Percentiles rank a stretch among this genome's conserved stretches.
phyloP scores from a whole-genome alignment of 108 stramenopile species.

The Hondaea fermentalgiana region DNA sequence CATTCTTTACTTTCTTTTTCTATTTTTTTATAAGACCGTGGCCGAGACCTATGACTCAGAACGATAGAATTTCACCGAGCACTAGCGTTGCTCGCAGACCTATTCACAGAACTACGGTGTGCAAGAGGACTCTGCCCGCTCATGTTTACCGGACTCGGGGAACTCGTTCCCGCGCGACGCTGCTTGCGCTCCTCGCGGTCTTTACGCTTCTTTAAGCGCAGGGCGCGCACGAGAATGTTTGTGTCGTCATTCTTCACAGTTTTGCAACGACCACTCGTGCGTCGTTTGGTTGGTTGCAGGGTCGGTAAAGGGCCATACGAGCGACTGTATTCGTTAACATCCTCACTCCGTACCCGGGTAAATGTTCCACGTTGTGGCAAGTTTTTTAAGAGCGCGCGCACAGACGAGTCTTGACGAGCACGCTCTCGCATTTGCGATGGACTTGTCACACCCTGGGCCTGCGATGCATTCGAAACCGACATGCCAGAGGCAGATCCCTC shows the following conservation, averaged over 20 bases:
- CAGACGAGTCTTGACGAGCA: neutral
- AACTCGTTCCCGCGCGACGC: neutral
- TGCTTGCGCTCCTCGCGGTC: neutral
- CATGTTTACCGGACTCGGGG: neutral
- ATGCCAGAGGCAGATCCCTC: too few species aligned
- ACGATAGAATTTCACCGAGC: too few species aligned
- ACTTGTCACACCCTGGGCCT: too few species aligned
- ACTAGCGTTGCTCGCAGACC: too few species aligned
- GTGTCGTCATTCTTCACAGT: conserved; percentile 6
- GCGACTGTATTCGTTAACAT: neutral
- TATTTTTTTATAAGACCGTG: too few species aligned
- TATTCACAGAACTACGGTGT: too few species aligned
- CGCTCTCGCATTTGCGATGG: neutral
- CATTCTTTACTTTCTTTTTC: too few species aligned
- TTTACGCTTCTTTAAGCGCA: conserved; percentile 1
- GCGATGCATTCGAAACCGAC: too few species aligned
- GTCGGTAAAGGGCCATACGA: neutral
- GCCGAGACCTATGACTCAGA: too few species aligned
- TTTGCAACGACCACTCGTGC: neutral
- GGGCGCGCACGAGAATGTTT: conserved; percentile 9
- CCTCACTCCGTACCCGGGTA: neutral
- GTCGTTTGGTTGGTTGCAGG: neutral
- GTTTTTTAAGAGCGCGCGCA: neutral
- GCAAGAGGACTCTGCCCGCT: too few species aligned
- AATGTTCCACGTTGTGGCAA: neutral